phyloP scores from a whole-genome alignment of 2,329 filamentous ascomycete species.

The Hymenotorrendiella dingleyae region DNA sequence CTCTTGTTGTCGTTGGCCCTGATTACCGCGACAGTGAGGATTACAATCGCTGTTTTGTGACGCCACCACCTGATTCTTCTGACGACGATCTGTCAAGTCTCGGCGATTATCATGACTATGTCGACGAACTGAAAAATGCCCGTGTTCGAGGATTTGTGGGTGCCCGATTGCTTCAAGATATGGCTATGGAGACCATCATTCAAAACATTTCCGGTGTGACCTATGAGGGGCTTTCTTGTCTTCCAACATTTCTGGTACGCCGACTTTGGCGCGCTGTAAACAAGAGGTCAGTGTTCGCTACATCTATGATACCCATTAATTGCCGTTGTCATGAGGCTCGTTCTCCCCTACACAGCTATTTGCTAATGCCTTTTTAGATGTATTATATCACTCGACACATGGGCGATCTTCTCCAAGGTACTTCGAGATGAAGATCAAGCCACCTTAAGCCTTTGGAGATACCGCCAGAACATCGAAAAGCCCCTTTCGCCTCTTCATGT shows the following conservation, averaged over 20 bases:
- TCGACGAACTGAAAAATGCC: slow-evolving; percentile 8
- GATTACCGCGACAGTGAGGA: slow-evolving; percentile 8
- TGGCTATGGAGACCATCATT: slow-evolving; percentile 19
- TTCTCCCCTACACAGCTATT: too few species aligned
- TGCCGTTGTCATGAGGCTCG: neutral
- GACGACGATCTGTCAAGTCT: slow-evolving; percentile 1
- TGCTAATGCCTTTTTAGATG: slow-evolving; percentile 14
- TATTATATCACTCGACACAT: slow-evolving; percentile 22
- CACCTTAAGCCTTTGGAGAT: slow-evolving; percentile 20
- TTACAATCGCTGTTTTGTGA: neutral
- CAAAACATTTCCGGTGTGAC: slow-evolving; percentile 19
- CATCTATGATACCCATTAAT: neutral
- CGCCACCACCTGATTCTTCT: too few species aligned
- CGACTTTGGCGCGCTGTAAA: slow-evolving; percentile 21
- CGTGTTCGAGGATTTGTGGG: slow-evolving; percentile 11
- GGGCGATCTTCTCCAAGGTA: slow-evolving; percentile 27
- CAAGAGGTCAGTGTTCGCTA: slow-evolving; percentile 23
- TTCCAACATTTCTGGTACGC: slow-evolving; percentile 16
- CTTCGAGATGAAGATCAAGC: slow-evolving; percentile 14
- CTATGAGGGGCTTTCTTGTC: slow-evolving; percentile 14
- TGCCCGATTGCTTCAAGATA: slow-evolving; percentile 19
- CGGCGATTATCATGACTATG: slow-evolving; percentile 5
- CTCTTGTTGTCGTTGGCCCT: slow-evolving; percentile 6
- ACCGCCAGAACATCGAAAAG: slow-evolving; percentile 18
- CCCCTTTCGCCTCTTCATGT: slow-evolving; percentile 20